Percentiles rank a stretch among this genome's conserved stretches.
Evolutionary conservation across 768 basidiomycete species (phyloP).

Genomic region (Amanita rimosa): DNA sequence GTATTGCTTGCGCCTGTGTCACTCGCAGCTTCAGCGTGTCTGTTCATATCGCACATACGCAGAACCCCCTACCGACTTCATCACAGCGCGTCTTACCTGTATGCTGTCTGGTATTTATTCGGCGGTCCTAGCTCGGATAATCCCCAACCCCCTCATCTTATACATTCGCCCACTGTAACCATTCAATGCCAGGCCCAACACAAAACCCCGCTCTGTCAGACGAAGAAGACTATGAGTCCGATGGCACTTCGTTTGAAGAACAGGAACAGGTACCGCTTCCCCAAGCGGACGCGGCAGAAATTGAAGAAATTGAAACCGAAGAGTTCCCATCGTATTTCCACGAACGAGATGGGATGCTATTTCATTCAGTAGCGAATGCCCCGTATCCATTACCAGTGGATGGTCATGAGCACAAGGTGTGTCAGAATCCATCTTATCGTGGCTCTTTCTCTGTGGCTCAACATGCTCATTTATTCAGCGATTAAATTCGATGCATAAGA

Average conservation of each 20-base stretch:
- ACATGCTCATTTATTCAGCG: constrained; percentile 27
- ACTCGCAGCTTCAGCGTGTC: constrained; percentile 7
- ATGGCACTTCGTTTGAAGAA: constrained; percentile 1
- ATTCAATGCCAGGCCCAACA: background rate
- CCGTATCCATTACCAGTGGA: constrained; percentile 72
- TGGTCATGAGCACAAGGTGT: constrained; percentile 54
- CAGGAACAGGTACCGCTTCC: constrained; percentile 1
- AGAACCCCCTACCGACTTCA: background rate
- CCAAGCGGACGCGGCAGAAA: background rate
- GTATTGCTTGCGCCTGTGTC: constrained; percentile 5
- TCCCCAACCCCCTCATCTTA: background rate
- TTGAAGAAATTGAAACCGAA: constrained; percentile 30
- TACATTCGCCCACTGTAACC: background rate
- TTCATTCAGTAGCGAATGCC: constrained; percentile 49
- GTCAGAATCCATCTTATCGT: constrained; percentile 12
- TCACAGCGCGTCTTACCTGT: constrained; percentile 2
- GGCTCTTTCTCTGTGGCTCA: constrained; percentile 3
- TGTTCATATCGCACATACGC: background rate
- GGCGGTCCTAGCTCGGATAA: background rate
- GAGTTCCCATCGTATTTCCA: constrained; percentile 53
- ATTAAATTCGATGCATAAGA: constrained; percentile 34
- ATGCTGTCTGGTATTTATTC: constrained; percentile 2
- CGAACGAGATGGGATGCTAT: constrained; percentile 51
- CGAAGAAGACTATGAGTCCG: background rate
- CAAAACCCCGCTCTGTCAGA: background rate